phyloP scores from a whole-genome alignment of 2,329 filamentous ascomycete genomes.

The Metarhizium sp. region DNA sequence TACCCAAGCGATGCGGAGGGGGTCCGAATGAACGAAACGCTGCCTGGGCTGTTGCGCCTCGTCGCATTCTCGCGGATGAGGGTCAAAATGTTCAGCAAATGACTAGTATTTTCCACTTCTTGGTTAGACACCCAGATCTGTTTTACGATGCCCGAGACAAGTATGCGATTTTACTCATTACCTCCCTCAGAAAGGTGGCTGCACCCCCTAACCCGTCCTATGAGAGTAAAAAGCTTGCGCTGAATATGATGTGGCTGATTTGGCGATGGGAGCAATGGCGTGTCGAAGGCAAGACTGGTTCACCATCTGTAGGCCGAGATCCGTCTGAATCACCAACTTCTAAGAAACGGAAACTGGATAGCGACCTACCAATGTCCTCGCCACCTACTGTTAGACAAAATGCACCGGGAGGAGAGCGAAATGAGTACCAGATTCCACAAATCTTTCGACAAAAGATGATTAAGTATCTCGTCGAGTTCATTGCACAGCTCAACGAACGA shows the following conservation, averaged over 20 bases:
- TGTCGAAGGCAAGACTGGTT: slow-evolving; percentile 47
- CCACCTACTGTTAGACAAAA: slow-evolving; percentile 37
- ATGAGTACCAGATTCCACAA: slow-evolving; percentile 60
- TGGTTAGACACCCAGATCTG: slow-evolving; percentile 82
- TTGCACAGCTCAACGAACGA: slow-evolving; percentile 79
- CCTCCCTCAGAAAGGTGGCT: slow-evolving; percentile 80
- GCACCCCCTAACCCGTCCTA: slow-evolving; percentile 74
- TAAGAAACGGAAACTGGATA: slow-evolving; percentile 69
- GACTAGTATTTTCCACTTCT: slow-evolving; percentile 94
- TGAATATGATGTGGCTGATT: slow-evolving; percentile 85
- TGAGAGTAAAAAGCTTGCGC: slow-evolving; percentile 82
- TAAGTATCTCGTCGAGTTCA: slow-evolving; percentile 93
- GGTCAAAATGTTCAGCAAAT: slow-evolving; percentile 92
- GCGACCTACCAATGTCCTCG: slow-evolving; percentile 43
- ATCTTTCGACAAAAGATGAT: slow-evolving; percentile 69
- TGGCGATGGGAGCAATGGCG: slow-evolving; percentile 88
- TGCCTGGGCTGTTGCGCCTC: slow-evolving; percentile 81
- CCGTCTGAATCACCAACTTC: slow-evolving; percentile 61
- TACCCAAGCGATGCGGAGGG: slow-evolving; percentile 74
- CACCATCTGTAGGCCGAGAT: slow-evolving; percentile 19
- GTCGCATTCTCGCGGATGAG: slow-evolving; percentile 87
- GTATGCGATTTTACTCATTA: slow-evolving; percentile 81
- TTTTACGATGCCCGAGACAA: slow-evolving; percentile 95
- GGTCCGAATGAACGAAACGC: slow-evolving; percentile 62
- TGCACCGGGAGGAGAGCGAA: slow-evolving; percentile 36